Percentiles rank a stretch among this genome's conserved stretches.
phyloP scores from a whole-genome alignment of 2,329 filamentous ascomycete species.

The Nemania serpens region DNA sequence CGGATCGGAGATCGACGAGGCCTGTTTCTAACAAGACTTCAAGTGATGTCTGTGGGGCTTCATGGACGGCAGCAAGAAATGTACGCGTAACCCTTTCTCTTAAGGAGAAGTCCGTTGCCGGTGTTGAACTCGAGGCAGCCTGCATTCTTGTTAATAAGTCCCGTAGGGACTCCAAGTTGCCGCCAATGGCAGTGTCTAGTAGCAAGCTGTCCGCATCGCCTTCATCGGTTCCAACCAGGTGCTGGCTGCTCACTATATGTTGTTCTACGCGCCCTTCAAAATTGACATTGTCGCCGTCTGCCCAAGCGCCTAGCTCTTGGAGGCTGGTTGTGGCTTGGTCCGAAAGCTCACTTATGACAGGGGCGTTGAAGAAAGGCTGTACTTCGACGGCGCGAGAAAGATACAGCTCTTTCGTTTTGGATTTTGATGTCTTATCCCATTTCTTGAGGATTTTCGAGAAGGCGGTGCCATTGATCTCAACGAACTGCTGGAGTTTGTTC shows the following conservation, averaged over 20 bases:
- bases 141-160: slow-evolving; percentile 81
- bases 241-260: slow-evolving; percentile 68
- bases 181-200: slow-evolving; percentile 82
- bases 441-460: slow-evolving; percentile 99
- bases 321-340: slow-evolving; percentile 97
- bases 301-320: slow-evolving; percentile 94
- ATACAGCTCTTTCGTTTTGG: slow-evolving; percentile 96
- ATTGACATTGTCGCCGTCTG: slow-evolving; percentile 90
- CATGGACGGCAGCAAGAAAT: slow-evolving; percentile 87
- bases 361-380: slow-evolving; percentile 96
- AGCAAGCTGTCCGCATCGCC: slow-evolving; percentile 88
- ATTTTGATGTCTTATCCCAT: slow-evolving; percentile 99
- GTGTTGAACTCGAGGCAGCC: slow-evolving; percentile 52
- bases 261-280: slow-evolving; percentile 69
- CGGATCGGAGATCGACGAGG: slow-evolving; percentile 86
- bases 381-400: slow-evolving; percentile 95
- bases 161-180: slow-evolving; percentile 75
- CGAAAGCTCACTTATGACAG: slow-evolving; percentile 94
- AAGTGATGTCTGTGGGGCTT: slow-evolving; percentile 78
- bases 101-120: slow-evolving; percentile 56
- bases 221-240: slow-evolving; percentile 76
- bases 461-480: slow-evolving; percentile 95
- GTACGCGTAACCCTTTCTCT: slow-evolving; percentile 83
- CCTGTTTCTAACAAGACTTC: slow-evolving; percentile 77
- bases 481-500: slow-evolving; percentile 97